A percentile compares a stretch with the other conserved stretches of the same genome.
Conservation (phyloP, 495 filamentous ascomycete genomes). For the Xanthoparmelia taractica region DNA sequence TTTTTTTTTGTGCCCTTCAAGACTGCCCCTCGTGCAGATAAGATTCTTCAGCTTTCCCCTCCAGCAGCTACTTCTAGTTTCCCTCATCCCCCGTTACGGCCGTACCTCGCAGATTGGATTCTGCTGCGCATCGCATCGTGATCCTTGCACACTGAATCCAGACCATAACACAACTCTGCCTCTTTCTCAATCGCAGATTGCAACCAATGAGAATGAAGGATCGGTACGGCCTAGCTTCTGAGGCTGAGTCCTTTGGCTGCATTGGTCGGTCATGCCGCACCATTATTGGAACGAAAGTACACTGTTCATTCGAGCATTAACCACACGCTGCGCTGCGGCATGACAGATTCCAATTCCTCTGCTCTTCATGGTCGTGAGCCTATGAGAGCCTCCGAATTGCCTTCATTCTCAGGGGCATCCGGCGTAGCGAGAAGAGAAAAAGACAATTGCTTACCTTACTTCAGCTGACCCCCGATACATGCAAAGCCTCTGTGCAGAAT, state of each 20-base stretch:
- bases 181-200: not conserved
- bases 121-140: too few species aligned
- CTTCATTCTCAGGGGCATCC: not conserved
- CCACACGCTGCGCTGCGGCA: not conserved
- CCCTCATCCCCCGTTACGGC: too few species aligned
- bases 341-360: not conserved
- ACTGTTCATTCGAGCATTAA: not conserved
- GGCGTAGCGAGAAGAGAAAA: slow-evolving; percentile 3
- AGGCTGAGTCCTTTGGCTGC: slow-evolving; percentile 1
- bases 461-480: not conserved
- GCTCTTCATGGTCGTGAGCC: not conserved
- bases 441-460: not conserved
- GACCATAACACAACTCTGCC: not conserved
- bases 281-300: not conserved
- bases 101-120: too few species aligned
- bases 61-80: too few species aligned
- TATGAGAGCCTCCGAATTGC: not conserved
- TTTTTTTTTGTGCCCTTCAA: too few species aligned
- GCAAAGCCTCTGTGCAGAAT: not conserved
- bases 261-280: slow-evolving; percentile 3
- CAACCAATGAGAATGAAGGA: not conserved
- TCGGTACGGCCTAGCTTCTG: not conserved
- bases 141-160: not conserved
- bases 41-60: too few species aligned
- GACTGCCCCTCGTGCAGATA: too few species aligned